phyloP scores from a whole-genome alignment of 306 rosid genomes.

The Malus sieversii region DNA sequence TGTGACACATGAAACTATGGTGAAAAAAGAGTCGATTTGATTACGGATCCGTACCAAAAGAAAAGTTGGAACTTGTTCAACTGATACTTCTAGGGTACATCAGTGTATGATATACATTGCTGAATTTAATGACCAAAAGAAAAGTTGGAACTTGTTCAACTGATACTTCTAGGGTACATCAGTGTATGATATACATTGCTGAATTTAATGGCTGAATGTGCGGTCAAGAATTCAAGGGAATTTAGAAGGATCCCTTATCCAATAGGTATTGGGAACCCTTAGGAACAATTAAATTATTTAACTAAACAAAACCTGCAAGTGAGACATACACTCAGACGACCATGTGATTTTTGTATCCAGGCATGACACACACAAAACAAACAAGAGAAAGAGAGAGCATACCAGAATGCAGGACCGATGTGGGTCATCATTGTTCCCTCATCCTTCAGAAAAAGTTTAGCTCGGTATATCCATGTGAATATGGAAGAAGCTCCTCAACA shows the following conservation, averaged over 20 bases:
- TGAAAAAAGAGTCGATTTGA: not conserved
- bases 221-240: not conserved
- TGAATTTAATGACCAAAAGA: not conserved
- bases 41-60: not conserved
- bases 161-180: not conserved
- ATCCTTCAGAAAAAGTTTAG: constrained; percentile 74
- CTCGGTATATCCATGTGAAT: constrained; percentile 91
- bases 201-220: not conserved
- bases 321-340: not conserved
- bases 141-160: not conserved
- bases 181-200: not conserved
- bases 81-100: not conserved
- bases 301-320: not conserved
- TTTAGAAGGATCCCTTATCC: not conserved
- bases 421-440: constrained; percentile 29
- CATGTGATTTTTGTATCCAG: not conserved
- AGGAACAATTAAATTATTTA: not conserved
- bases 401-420: constrained; percentile 36
- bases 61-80: not conserved
- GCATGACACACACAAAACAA: not conserved
- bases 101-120: not conserved
- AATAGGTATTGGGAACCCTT: not conserved
- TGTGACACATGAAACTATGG: not conserved
- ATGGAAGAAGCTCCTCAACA: constrained; percentile 87
- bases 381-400: constrained; percentile 22